phyloP scores from a whole-genome alignment of 345 rosid genomes.

The Cochlearia excelsa region DNA sequence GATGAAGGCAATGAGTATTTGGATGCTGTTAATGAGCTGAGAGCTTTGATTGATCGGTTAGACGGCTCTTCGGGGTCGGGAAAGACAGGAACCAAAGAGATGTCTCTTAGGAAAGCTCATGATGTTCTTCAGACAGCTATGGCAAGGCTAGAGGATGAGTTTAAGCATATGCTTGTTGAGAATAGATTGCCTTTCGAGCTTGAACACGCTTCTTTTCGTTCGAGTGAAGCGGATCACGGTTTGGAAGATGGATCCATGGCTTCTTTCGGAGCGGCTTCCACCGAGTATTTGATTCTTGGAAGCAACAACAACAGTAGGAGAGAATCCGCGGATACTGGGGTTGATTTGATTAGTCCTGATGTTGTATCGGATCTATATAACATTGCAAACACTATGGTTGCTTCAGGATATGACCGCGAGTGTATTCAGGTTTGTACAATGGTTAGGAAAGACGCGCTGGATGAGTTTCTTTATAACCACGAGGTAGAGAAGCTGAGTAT shows the following conservation, averaged over 20 bases:
- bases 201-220: slow-evolving; percentile 61
- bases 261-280: slow-evolving; percentile 64
- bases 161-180: slow-evolving; percentile 64
- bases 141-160: slow-evolving; percentile 88
- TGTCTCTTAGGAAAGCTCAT: slow-evolving; percentile 54
- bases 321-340: slow-evolving; percentile 44
- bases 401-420: slow-evolving; percentile 63
- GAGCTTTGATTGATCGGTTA: slow-evolving; percentile 51
- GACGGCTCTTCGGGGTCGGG: slow-evolving; percentile 38
- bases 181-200: slow-evolving; percentile 66
- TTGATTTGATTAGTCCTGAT: slow-evolving; percentile 69
- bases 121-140: slow-evolving; percentile 80
- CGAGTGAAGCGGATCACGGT: slow-evolving; percentile 60
- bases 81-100: slow-evolving; percentile 38
- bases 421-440: slow-evolving; percentile 64
- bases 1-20: slow-evolving; percentile 52
- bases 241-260: slow-evolving; percentile 46
- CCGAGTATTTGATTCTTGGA: slow-evolving; percentile 51
- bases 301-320: slow-evolving; percentile 61
- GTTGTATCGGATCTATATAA: slow-evolving; percentile 59
- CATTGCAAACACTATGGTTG: slow-evolving; percentile 69
- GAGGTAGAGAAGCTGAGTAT: slow-evolving; percentile 83
- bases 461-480: slow-evolving; percentile 66
- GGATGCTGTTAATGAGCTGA: slow-evolving; percentile 54
- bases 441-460: slow-evolving; percentile 69